Evolutionary conservation across 805 yeast genomes (phyloP), one percentile per base, ranked within the genome.

Genomic region (baker's yeast (Saccharomyces cerevisiae)): DNA sequence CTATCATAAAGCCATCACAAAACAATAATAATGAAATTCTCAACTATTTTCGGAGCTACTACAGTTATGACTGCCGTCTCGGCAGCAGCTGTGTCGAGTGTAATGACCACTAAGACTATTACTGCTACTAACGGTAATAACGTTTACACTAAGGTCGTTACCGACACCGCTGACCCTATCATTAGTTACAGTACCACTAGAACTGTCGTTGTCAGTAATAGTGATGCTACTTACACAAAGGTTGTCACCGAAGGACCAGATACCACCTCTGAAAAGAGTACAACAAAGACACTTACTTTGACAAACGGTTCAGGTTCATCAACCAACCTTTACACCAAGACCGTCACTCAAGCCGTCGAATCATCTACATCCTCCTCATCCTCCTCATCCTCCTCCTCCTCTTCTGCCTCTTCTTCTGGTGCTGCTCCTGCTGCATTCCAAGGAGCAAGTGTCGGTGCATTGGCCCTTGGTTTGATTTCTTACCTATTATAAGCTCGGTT

Each of bases 171-270:
- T 29, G 55, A 53, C 46, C 55, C 55, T 8, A 28, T 53, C 27
- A 30, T 53, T 32, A 50, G 47, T 30, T 32, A 50, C 46, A 49
- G 53, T 43, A 53, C 55, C 26, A 53, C 52, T 17, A 53, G 55
- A 50, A 53, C 55, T 13, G 43, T 47, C 27, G 47, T 36, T 17
- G 48, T 41, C 36, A 53, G 50, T 41, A 50, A 49, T 24, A 50
- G 53, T 50, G 55, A n/a, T 50, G 55, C 47, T 46, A 43, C 53
- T 22, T 53, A 53, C 46, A 47, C 49, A 26, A 53, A 53, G 30
- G 49, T 47, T 24, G 41, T 41, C 43, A 53, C 55, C 13, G 55
- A 53, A 46, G 55, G 53, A 30, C 55, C 55, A n/a, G 53, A 53
- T 41, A 26, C 31, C 41, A 46, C 52, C 6, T 43, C 50, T 36